These are phyloP conservation scores for Suillus cothurnatus DNA, from an alignment of 768 basidiomycete species.

Conservation along the genomic window DNA sequence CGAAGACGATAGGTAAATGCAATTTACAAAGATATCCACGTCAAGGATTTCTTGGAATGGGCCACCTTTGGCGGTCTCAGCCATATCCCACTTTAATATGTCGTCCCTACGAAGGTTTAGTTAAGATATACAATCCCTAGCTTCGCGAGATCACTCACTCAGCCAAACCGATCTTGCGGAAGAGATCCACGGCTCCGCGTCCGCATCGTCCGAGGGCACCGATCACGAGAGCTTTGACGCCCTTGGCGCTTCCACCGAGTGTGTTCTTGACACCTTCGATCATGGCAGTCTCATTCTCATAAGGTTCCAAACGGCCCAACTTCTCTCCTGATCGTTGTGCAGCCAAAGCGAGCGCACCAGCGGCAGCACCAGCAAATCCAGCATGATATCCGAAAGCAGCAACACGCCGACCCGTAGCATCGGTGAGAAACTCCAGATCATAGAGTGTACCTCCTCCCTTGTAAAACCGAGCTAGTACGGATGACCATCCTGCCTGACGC, in stretches of 20 bases:
- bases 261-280: constrained; percentile 67
- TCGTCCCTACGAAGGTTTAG: constrained; percentile 60
- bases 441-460: constrained; percentile 85
- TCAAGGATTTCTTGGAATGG: constrained; percentile 95
- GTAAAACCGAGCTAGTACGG: constrained; percentile 83
- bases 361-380: constrained; percentile 97
- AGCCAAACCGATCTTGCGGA: constrained; percentile 91
- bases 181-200: constrained; percentile 91
- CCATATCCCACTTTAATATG: constrained; percentile 97
- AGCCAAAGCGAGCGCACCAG: constrained; percentile 80
- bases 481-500: constrained; percentile 88
- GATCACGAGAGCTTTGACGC: constrained; percentile 87
- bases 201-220: constrained; percentile 96
- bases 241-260: constrained; percentile 69
- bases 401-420: constrained; percentile 82
- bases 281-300: constrained; percentile 83
- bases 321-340: constrained; percentile 59
- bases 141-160: constrained; percentile 60
- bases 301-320: constrained; percentile 77
- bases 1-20: constrained; percentile 90
- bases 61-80: constrained; percentile 94
- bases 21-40: constrained; percentile 98
- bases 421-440: constrained; percentile 94
- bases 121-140: not conserved
- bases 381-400: constrained; percentile 99